Base-by-base conservation (phyloP, 352 stramenopile genomes). In the Globisporangium viniferum region DNA sequence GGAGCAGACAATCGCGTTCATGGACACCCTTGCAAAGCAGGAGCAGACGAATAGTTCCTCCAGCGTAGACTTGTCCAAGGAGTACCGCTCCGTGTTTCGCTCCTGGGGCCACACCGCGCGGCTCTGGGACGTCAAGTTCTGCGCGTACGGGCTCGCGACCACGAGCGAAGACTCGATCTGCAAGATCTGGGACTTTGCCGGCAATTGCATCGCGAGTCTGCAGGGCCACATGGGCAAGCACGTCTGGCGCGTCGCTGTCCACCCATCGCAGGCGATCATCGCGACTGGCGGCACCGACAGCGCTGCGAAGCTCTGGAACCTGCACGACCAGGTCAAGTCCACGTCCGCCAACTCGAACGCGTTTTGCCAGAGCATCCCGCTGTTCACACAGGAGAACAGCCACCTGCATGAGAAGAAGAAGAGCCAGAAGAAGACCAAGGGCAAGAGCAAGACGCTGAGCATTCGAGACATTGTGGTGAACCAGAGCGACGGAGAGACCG, bases 81-180 rank as follows among this genome's bases (percentile, higher is more conserved):
- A 65, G 5, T 95, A 86, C 59, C 64, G 59, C 35, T 80, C 81
- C 6, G 73, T 82, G 12, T 94, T 94, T 46, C 86, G 88, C 41
- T 74, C 84, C 4, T 96, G 89, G 89, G 86, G 88, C 33, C 89
- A 96, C 70, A 81, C 75, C 6, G 89, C 87, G n/a, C 82, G 89
- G 20, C 78, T 96, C 56, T 96, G 89, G 89, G 89, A 96, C 68
- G 89, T 93, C 18, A 76, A 83, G 29, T 94, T 95, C 58, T 92
- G 79, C 70, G 64, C 69, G 1, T 27, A 48, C 2, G 74, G 76
- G 12, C 44, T 91, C 10, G 80, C 81, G 1, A 93, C 83, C 3
- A 80, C 81, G 22, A 96, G 89, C 59, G 89, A 96, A 71, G 89
- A 96, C 69, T 82, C 78, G 6, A 66, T 91, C 22, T 89, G 78